Evolutionary conservation across 2,329 filamentous ascomycete genomes (phyloP).

Genomic region (Chaetomium olivaceum): DNA sequence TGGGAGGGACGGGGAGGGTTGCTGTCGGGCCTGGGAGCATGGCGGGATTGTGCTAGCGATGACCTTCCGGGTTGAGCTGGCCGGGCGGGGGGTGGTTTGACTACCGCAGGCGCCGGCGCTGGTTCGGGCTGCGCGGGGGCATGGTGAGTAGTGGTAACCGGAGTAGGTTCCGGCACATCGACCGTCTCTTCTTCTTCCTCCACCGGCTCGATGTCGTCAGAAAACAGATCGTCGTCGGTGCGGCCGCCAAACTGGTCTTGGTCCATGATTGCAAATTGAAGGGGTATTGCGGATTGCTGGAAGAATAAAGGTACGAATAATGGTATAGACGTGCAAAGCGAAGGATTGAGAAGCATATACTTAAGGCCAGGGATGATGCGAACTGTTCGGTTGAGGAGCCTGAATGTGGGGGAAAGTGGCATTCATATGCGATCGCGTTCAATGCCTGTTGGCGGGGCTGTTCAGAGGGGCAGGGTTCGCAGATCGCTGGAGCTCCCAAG

Average conservation of each 20-base stretch:
- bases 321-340: neutral
- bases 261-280: constrained; percentile 48
- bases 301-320: no score
- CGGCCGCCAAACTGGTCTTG: constrained; percentile 59
- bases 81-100: constrained; percentile 15
- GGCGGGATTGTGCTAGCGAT: constrained; percentile 40
- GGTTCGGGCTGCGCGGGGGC: neutral
- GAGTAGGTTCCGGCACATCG: neutral
- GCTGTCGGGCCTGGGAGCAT: constrained; percentile 29
- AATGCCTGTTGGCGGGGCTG: neutral
- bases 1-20: constrained; percentile 30
- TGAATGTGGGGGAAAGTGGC: neutral
- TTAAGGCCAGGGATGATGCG: neutral
- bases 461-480: neutral
- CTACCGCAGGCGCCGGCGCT: constrained; percentile 18
- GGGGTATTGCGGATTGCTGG: neutral
- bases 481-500: neutral
- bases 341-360: neutral
- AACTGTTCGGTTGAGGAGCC: neutral
- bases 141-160: neutral
- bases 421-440: neutral
- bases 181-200: constrained; percentile 22
- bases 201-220: constrained; percentile 62
- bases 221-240: constrained; percentile 64
- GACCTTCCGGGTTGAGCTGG: constrained; percentile 29